phyloP scores from a whole-genome alignment of 2,329 filamentous ascomycete genomes.

The Chaetothyriales sp. region DNA sequence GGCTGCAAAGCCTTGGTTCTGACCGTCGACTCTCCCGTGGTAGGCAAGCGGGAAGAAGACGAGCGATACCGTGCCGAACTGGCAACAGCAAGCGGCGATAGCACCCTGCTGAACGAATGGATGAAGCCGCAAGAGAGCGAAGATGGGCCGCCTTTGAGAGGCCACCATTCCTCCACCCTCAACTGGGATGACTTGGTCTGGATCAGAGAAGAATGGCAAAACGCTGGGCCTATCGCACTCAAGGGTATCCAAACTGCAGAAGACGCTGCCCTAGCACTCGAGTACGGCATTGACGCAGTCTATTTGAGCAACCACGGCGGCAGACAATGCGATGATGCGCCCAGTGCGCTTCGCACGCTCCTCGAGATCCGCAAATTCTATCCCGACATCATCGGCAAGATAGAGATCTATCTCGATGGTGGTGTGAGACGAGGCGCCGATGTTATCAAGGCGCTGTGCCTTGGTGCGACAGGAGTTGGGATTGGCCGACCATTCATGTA shows the following conservation, averaged over 20 bases:
- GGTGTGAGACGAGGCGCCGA: conserved; percentile 40
- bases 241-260: conserved; percentile 43
- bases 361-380: conserved; percentile 37
- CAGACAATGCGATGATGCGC: conserved; percentile 37
- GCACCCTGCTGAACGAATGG: conserved; percentile 21
- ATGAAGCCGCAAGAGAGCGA: conserved; percentile 35
- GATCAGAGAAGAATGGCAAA: conserved; percentile 29
- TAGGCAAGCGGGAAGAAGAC: conserved; percentile 42
- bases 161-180: conserved; percentile 38
- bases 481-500: conserved; percentile 41
- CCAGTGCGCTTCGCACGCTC: conserved; percentile 34
- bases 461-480: conserved; percentile 39
- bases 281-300: conserved; percentile 38
- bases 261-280: conserved; percentile 37
- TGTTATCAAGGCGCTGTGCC: conserved; percentile 38
- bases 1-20: conserved; percentile 15
- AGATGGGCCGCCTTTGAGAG: conserved; percentile 37
- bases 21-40: conserved; percentile 21
- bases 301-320: conserved; percentile 46
- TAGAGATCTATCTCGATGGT: conserved; percentile 40
- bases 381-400: conserved; percentile 34
- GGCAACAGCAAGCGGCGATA: conserved; percentile 3
- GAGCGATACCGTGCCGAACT: conserved; percentile 37
- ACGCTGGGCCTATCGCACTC: conserved; percentile 37
- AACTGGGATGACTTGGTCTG: conserved; percentile 41